Percentiles rank a stretch among this genome's conserved stretches.
Evolutionary conservation across 140 eudicot species (phyloP).

Genomic region (Senecio squalidus): DNA sequence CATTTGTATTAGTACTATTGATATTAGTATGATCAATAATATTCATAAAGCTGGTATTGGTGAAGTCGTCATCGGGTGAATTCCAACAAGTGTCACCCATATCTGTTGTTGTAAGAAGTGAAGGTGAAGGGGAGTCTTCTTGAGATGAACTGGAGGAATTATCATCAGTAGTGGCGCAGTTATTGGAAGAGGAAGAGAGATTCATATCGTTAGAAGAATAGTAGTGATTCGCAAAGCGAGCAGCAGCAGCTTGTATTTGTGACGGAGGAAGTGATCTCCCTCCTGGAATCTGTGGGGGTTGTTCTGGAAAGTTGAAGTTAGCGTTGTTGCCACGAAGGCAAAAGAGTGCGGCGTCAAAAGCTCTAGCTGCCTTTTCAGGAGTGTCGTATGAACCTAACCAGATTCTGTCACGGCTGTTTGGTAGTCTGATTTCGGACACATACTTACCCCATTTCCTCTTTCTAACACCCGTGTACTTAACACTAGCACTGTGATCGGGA

Average conservation of each 20-base stretch:
- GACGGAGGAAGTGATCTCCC: constrained; percentile 27
- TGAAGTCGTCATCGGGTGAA: neutral
- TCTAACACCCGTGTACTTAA: constrained; percentile 55
- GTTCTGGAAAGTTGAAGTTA: constrained; percentile 42
- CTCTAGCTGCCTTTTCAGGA: constrained; percentile 63
- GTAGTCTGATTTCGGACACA: constrained; percentile 69
- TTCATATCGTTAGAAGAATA: neutral
- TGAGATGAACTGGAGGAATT: neutral
- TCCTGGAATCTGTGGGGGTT: constrained; percentile 38
- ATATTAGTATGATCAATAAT: neutral
- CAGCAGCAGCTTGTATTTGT: constrained; percentile 49
- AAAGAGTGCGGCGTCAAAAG: constrained; percentile 55
- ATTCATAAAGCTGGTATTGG: neutral
- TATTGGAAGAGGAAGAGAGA: neutral
- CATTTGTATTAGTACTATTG: neutral
- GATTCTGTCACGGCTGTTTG: constrained; percentile 59
- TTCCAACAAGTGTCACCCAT: neutral
- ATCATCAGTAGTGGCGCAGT: neutral
- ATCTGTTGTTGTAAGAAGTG: neutral
- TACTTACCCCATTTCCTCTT: constrained; percentile 71
- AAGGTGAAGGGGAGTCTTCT: neutral
- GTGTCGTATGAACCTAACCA: constrained; percentile 67
- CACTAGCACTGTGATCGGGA: neutral
- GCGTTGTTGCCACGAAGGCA: constrained; percentile 52
- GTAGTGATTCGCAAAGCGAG: constrained; percentile 8